These are phyloP conservation scores for Acidiella bohemica DNA, from an alignment of 495 filamentous ascomycete genomes.

Conservation along the genomic window DNA sequence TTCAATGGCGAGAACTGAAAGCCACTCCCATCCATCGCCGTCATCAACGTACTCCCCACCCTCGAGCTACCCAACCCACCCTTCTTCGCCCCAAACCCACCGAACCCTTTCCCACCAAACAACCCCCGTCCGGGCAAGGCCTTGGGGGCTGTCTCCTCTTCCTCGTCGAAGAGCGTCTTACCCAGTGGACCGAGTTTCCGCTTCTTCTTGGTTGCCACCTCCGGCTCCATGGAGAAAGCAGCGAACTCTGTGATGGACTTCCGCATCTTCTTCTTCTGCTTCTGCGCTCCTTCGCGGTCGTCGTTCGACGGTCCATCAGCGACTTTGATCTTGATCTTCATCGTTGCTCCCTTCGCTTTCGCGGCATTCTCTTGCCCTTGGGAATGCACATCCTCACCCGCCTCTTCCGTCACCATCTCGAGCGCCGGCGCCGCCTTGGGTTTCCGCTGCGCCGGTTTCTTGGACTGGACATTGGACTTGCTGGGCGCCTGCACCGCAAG, in stretches of 20 bases:
- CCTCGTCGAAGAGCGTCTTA: constrained; percentile 61
- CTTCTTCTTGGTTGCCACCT: constrained; percentile 50
- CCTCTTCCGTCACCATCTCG: constrained; percentile 40
- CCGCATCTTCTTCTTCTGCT: constrained; percentile 19
- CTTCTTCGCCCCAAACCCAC: constrained; percentile 22
- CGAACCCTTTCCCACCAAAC: constrained; percentile 22
- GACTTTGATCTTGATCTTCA: constrained; percentile 18
- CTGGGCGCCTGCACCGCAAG: constrained; percentile 21
- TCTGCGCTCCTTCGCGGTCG: constrained; percentile 19
- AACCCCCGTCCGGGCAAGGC: constrained; percentile 15
- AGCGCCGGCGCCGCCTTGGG: constrained; percentile 29
- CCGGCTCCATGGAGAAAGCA: constrained; percentile 31
- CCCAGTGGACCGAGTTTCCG: constrained; percentile 45
- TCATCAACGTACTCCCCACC: constrained; percentile 25
- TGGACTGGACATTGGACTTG: constrained; percentile 31
- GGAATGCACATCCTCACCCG: constrained; percentile 20
- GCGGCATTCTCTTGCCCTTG: constrained; percentile 19
- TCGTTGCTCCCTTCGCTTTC: constrained; percentile 8
- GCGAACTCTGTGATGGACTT: constrained; percentile 31
- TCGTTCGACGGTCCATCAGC: constrained; percentile 19
- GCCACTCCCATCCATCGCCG: constrained; percentile 25
- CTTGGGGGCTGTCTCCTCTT: constrained; percentile 41
- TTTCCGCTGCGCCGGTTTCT: constrained; percentile 24
- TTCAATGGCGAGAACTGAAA: constrained; percentile 68
- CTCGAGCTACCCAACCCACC: constrained; percentile 21